A percentile compares a stretch with the other conserved stretches of the same genome.
phyloP scores from a whole-genome alignment of 129 eudicot genomes.

The Solidago caesia region DNA sequence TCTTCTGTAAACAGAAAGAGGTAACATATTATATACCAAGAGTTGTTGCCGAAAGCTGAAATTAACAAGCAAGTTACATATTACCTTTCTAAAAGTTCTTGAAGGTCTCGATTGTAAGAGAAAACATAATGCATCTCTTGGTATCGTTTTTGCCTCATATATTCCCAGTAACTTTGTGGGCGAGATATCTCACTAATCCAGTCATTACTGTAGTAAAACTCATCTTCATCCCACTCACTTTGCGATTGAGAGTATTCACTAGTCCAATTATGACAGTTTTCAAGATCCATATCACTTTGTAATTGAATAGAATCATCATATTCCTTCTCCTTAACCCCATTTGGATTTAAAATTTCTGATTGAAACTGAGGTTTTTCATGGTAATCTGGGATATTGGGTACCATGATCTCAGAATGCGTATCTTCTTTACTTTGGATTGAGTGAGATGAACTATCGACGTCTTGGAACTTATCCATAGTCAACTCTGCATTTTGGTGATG shows the following conservation, averaged over 20 bases:
- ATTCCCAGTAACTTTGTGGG: constrained; percentile 81
- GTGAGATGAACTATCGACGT: constrained; percentile 23
- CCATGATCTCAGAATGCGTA: background rate
- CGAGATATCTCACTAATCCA: constrained; percentile 75
- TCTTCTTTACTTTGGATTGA: constrained; percentile 28
- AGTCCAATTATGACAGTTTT: constrained; percentile 37
- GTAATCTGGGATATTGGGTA: constrained; percentile 10
- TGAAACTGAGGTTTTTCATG: constrained; percentile 18
- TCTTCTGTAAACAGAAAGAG: constrained; percentile 39
- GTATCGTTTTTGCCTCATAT: constrained; percentile 65
- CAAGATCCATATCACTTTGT: constrained; percentile 16
- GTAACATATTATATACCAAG: background rate
- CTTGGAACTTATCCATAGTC: constrained; percentile 4
- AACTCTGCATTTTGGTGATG: background rate
- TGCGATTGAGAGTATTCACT: constrained; percentile 45
- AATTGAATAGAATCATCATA: constrained; percentile 6
- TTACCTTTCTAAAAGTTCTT: constrained; percentile 62
- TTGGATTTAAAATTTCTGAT: constrained; percentile 4
- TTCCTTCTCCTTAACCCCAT: background rate
- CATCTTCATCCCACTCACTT: constrained; percentile 58
- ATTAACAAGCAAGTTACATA: too few relatives aligned
- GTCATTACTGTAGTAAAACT: constrained; percentile 36
- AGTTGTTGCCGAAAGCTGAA: background rate
- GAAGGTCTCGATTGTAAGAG: constrained; percentile 54
- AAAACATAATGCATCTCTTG: constrained; percentile 70